A percentile compares a stretch with the other conserved stretches of the same genome.
Evolutionary conservation across 768 basidiomycete genomes (phyloP).

Genomic region (Tylopilus sp.): DNA sequence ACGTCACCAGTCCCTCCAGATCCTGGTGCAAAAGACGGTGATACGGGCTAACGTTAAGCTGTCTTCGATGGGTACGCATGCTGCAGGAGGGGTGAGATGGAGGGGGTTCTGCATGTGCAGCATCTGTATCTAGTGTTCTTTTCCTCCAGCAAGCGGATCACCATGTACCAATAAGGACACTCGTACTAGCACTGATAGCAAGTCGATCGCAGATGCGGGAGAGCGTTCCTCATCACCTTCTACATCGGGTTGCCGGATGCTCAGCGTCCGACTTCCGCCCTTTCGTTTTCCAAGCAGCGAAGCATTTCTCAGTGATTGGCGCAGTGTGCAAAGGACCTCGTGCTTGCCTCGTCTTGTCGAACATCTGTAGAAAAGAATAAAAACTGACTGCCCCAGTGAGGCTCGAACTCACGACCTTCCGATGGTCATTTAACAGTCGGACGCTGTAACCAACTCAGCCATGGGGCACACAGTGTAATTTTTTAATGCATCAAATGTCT

Average conservation of each 20-base stretch:
- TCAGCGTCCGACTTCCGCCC: no score
- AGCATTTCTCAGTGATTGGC: no score
- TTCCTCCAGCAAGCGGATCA: conserved; percentile 3
- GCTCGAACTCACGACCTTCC: conserved; percentile 54
- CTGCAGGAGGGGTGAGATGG: conserved; percentile 25
- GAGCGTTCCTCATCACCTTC: no score
- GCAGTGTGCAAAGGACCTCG: no score
- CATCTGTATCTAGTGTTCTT: conserved; percentile 9
- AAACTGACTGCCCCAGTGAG: conserved; percentile 44
- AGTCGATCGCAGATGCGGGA: no score
- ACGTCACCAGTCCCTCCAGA: conserved; percentile 51
- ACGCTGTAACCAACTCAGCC: conserved; percentile 52
- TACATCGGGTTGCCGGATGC: no score
- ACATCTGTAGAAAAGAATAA: no score
- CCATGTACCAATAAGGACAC: conserved; percentile 8
- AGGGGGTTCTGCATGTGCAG: conserved; percentile 3
- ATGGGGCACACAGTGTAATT: conserved; percentile 36
- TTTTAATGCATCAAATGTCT: neutral
- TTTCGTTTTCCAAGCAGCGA: no score
- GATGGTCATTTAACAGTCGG: conserved; percentile 43
- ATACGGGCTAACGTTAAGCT: conserved; percentile 52
- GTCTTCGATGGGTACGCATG: neutral
- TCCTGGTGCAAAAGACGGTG: conserved; percentile 67
- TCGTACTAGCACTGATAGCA: conserved; percentile 1
- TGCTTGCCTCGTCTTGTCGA: no score